Evolutionary conservation across 805 yeast species (phyloP).

Genomic region (Myxozyma sirexii): DNA sequence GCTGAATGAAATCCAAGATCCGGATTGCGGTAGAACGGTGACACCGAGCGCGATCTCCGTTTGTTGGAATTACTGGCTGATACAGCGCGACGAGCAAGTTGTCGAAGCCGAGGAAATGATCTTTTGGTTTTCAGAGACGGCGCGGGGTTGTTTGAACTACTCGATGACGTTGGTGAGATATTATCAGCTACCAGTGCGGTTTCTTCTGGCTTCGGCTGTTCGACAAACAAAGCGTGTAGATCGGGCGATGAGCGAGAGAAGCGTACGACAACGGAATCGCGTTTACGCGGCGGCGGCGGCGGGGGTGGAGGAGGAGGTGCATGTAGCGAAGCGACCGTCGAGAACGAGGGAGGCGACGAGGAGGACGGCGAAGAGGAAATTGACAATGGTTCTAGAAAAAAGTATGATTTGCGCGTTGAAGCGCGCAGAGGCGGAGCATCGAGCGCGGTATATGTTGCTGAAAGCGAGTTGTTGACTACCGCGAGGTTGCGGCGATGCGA

Average conservation of each 20-base stretch:
- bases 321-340: background rate
- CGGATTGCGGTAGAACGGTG: constrained; percentile 9
- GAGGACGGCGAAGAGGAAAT: background rate
- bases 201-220: background rate
- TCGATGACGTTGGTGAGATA: background rate
- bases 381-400: background rate
- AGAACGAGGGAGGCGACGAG: background rate
- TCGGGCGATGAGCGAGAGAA: constrained; percentile 25
- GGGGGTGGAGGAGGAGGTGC: constrained; percentile 1
- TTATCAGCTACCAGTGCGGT: background rate
- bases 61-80: background rate
- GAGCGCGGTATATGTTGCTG: background rate
- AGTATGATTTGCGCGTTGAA: background rate
- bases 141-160: background rate
- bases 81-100: constrained; percentile 5
- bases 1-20: background rate
- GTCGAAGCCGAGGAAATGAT: constrained; percentile 21
- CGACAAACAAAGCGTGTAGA: constrained; percentile 15
- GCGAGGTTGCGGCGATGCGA: constrained; percentile 2
- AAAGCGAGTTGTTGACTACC: background rate
- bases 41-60: constrained; percentile 16
- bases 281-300: constrained; percentile 5
- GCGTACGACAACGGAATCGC: constrained; percentile 5
- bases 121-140: constrained; percentile 4
- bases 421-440: constrained; percentile 5